Conservation (phyloP, 768 basidiomycete genomes). For the Trichaptum fuscoviolaceum region DNA sequence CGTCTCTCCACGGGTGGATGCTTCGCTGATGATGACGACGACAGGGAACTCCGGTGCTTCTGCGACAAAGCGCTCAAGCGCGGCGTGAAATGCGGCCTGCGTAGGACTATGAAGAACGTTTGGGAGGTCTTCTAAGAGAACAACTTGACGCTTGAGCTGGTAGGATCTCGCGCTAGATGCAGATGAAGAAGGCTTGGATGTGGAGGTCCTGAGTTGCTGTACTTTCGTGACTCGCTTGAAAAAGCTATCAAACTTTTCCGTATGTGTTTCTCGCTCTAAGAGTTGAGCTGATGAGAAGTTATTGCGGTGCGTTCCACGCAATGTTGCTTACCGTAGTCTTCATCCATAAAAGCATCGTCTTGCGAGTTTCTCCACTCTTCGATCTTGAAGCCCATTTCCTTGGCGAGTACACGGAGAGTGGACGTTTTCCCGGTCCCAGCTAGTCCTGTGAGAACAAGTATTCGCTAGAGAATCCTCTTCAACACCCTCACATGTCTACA, state of each 20-base stretch:
- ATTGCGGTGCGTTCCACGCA: not conserved
- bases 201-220: constrained; percentile 2
- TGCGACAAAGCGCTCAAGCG: constrained; percentile 52
- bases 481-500: not conserved
- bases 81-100: constrained; percentile 65
- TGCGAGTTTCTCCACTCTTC: constrained; percentile 79
- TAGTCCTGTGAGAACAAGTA: constrained; percentile 82
- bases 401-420: constrained; percentile 68
- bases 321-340: constrained; percentile 16
- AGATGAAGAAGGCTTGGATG: constrained; percentile 10
- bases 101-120: constrained; percentile 77
- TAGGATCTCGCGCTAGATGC: constrained; percentile 6
- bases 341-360: constrained; percentile 40
- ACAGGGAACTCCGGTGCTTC: constrained; percentile 47
- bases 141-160: constrained; percentile 42
- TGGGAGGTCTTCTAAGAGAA: constrained; percentile 87
- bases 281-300: not conserved
- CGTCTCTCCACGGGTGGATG: constrained; percentile 69
- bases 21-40: constrained; percentile 78
- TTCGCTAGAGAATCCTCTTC: constrained; percentile 44
- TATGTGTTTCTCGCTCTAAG: constrained; percentile 31
- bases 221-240: constrained; percentile 44
- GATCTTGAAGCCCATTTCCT: constrained; percentile 72
- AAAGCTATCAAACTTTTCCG: constrained; percentile 70
- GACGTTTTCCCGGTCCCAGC: constrained; percentile 91